phyloP scores from a whole-genome alignment of 2,329 filamentous ascomycete species.

The Herpotrichia juniperi region DNA sequence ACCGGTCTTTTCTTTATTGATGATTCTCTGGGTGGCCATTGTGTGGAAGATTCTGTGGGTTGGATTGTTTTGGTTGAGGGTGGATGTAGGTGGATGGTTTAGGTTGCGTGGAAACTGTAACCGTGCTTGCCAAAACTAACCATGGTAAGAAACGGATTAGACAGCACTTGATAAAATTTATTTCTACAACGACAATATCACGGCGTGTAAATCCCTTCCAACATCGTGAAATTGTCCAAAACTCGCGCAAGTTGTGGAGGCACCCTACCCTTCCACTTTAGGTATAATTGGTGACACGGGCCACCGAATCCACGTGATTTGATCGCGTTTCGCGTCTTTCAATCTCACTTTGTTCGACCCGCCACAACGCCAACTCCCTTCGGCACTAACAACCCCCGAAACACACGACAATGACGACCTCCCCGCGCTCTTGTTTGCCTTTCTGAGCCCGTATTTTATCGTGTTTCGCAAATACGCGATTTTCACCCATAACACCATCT shows the following conservation, averaged over 20 bases:
- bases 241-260: no score
- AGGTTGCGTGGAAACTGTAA: constrained; percentile 4
- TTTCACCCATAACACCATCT: background rate
- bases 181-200: no score
- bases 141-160: no score
- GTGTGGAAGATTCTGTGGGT: constrained; percentile 5
- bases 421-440: background rate
- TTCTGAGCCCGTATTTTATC: background rate
- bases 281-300: no score
- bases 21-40: constrained; percentile 75
- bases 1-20: constrained; percentile 67
- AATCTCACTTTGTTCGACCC: background rate
- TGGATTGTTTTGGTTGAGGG: background rate
- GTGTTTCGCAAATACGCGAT: background rate
- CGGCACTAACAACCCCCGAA: background rate
- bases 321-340: background rate
- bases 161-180: no score
- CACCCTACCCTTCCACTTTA: no score
- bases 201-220: no score
- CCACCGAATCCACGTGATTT: no score
- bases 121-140: no score
- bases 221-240: no score
- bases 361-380: background rate
- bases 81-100: background rate
- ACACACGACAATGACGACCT: background rate